Percentiles rank a stretch among this genome's conserved stretches.
phyloP scores from a whole-genome alignment of 1,284 basidiomycete species.

The Cutaneotrichosporon sp. region DNA sequence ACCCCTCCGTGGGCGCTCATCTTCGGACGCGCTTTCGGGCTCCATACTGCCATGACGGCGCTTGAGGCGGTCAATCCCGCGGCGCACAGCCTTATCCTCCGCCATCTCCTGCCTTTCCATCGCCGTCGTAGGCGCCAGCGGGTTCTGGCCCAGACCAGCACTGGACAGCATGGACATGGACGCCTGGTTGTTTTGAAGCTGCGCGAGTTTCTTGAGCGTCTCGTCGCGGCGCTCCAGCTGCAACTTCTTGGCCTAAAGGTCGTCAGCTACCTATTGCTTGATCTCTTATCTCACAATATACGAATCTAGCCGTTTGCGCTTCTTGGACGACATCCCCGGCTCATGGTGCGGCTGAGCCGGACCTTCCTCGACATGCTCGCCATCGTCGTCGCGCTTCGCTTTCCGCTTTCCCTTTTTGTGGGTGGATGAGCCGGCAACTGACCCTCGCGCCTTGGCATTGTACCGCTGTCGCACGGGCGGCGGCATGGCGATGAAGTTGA shows the following conservation, averaged over 20 bases:
- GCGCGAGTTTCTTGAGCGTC: constrained; percentile 38
- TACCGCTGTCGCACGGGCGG: constrained; percentile 42
- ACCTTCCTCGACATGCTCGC: constrained; percentile 33
- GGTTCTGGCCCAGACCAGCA: constrained; percentile 41
- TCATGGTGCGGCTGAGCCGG: constrained; percentile 36
- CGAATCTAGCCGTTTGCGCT: constrained; percentile 47
- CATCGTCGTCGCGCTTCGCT: constrained; percentile 39
- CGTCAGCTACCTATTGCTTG: too few species aligned
- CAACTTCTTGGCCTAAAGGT: constrained; percentile 43
- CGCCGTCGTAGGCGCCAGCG: constrained; percentile 39
- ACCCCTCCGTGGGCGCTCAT: constrained; percentile 55
- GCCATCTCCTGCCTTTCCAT: constrained; percentile 66
- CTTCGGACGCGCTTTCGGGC: constrained; percentile 46
- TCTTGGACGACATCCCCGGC: constrained; percentile 45
- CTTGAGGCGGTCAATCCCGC: constrained; percentile 58
- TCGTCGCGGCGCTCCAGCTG: constrained; percentile 42
- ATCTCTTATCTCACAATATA: constrained; percentile 56
- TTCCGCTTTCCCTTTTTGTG: constrained; percentile 43
- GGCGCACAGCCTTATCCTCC: constrained; percentile 64
- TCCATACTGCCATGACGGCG: constrained; percentile 56
- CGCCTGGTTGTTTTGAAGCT: constrained; percentile 30
- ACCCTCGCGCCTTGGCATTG: constrained; percentile 46
- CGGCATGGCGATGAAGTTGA: constrained; percentile 20
- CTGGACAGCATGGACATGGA: constrained; percentile 32
- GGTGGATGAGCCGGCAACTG: constrained; percentile 35